Conservation (phyloP, 2,329 filamentous ascomycete species). For the Dendryphion nanum region DNA sequence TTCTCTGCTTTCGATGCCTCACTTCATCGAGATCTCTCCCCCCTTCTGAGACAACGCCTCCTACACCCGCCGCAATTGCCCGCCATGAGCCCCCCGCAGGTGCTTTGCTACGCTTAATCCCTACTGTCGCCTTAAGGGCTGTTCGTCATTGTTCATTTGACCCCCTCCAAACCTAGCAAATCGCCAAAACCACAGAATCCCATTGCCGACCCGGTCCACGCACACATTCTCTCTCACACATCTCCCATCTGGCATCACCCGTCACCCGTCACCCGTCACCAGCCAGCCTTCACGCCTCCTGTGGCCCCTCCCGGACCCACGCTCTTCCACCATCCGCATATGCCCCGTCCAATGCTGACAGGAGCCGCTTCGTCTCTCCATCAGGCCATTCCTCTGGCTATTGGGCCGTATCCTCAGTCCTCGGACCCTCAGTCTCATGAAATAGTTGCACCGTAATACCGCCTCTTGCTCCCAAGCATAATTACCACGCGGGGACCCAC, state of each 20-base stretch:
- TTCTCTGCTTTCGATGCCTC: too few species aligned
- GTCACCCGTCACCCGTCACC: constrained; percentile 3
- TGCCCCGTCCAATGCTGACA: constrained; percentile 26
- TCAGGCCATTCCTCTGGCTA: constrained; percentile 28
- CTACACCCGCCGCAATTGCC: too few species aligned
- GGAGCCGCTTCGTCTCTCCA: constrained; percentile 14
- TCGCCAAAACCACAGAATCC: too few species aligned
- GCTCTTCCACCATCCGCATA: neutral
- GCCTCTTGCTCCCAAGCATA: constrained; percentile 13
- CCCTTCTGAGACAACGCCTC: too few species aligned
- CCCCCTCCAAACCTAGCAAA: too few species aligned
- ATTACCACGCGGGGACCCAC: constrained; percentile 25
- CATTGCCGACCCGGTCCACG: too few species aligned
- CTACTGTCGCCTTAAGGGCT: too few species aligned
- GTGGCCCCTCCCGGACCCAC: constrained; percentile 8
- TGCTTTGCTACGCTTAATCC: too few species aligned
- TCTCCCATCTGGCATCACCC: neutral
- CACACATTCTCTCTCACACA: neutral
- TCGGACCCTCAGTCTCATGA: constrained; percentile 17
- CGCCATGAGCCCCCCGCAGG: too few species aligned
- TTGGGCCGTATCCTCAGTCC: too few species aligned
- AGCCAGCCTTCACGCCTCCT: constrained; percentile 6
- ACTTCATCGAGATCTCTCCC: too few species aligned
- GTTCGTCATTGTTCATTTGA: too few species aligned
- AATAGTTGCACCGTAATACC: constrained; percentile 13